These are phyloP conservation scores for Mollisia scopiformis DNA, from an alignment of 2,329 filamentous ascomycete species.

Conservation along the genomic window DNA sequence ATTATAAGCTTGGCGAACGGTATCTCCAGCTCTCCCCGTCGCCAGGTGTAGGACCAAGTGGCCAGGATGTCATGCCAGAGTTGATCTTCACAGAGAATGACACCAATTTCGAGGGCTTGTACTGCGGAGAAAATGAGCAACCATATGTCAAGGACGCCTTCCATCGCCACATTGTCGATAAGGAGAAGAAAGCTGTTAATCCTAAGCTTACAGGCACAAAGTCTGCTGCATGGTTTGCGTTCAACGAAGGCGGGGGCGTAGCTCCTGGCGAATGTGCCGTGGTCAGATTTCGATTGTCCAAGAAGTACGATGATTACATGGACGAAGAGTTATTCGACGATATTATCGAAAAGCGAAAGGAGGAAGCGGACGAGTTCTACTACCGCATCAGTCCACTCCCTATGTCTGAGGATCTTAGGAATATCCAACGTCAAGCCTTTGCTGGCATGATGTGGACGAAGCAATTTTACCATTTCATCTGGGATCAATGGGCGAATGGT, in stretches of 20 bases:
- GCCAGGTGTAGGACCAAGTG: constrained; percentile 77
- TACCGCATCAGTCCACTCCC: constrained; percentile 89
- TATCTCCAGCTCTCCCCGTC: constrained; percentile 88
- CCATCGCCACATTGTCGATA: constrained; percentile 83
- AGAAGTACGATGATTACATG: constrained; percentile 74
- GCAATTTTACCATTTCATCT: constrained; percentile 94
- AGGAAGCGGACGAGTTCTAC: constrained; percentile 97
- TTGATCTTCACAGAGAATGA: constrained; percentile 96
- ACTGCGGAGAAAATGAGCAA: constrained; percentile 76
- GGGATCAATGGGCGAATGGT: constrained; percentile 97
- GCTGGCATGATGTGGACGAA: constrained; percentile 99
- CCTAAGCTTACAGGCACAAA: constrained; percentile 83
- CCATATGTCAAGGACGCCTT: constrained; percentile 95
- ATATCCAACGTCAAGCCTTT: constrained; percentile 93
- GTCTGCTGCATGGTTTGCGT: constrained; percentile 87
- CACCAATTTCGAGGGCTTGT: constrained; percentile 80
- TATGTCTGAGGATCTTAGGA: constrained; percentile 90
- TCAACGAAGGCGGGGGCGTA: constrained; percentile 87
- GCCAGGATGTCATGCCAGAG: constrained; percentile 82
- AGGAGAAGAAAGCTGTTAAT: constrained; percentile 80
- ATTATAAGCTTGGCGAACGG: constrained; percentile 79
- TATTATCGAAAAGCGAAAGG: constrained; percentile 79
- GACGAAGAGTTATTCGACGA: constrained; percentile 94
- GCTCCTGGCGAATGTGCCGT: constrained; percentile 91
- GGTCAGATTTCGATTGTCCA: constrained; percentile 87